A percentile compares a stretch with the other conserved stretches of the same genome.
These are phyloP conservation scores for Pseudonitzschia multiseries DNA, from an alignment of 108 stramenopile species.

Conservation along the genomic window DNA sequence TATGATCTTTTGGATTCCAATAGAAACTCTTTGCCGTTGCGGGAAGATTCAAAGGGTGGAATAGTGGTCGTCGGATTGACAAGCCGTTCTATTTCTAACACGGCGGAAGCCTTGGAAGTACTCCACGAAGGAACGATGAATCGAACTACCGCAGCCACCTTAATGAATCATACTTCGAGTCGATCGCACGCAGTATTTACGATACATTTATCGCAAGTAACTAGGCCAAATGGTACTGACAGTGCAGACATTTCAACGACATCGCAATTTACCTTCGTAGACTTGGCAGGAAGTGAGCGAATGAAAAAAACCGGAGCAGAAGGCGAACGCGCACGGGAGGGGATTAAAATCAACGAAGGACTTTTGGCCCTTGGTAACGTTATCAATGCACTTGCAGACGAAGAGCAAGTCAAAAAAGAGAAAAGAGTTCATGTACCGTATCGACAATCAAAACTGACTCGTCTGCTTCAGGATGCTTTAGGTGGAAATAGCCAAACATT, in stretches of 20 bases:
- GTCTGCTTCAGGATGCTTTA: conserved; percentile 91
- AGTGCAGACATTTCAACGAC: conserved; percentile 66
- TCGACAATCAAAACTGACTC: conserved; percentile 94
- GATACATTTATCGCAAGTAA: conserved; percentile 59
- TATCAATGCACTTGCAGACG: conserved; percentile 95
- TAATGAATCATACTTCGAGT: conserved; percentile 89
- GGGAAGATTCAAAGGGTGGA: conserved; percentile 76
- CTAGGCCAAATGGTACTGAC: conserved; percentile 30
- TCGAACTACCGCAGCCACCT: conserved; percentile 88
- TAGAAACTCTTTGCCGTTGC: conserved; percentile 70
- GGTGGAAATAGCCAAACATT: conserved; percentile 96
- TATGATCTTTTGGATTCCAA: conserved; percentile 77
- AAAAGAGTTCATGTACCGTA: conserved; percentile 84
- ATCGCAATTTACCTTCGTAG: conserved; percentile 86
- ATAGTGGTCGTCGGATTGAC: conserved; percentile 65
- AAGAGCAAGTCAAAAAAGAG: conserved; percentile 62
- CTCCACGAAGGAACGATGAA: conserved; percentile 88
- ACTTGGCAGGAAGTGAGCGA: conserved; percentile 90
- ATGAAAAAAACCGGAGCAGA: conserved; percentile 94
- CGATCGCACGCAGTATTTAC: conserved; percentile 84
- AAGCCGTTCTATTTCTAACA: conserved; percentile 42
- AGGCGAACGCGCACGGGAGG: conserved; percentile 85
- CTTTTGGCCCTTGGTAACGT: conserved; percentile 97
- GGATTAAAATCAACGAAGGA: conserved; percentile 95
- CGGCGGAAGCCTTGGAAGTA: conserved; percentile 60